phyloP scores from a whole-genome alignment of 768 basidiomycete genomes.

The Podaxis carcinomalis region DNA sequence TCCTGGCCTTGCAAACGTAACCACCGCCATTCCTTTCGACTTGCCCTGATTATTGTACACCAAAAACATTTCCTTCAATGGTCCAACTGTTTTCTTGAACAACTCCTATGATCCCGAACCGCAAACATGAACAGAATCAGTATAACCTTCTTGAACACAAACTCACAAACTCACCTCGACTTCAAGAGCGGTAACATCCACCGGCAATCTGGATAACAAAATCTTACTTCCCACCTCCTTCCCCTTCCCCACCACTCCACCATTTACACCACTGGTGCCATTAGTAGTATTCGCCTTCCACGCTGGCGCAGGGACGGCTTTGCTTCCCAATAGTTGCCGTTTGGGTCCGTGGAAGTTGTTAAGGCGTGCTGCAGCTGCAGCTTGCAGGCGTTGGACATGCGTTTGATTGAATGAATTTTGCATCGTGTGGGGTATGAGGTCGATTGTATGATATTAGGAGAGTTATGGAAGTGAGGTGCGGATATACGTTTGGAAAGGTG shows the following conservation, averaged over 20 bases:
- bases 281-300: constrained; percentile 41
- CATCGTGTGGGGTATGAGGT: neutral
- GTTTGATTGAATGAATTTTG: constrained; percentile 1
- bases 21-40: constrained; percentile 80
- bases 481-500: too few relatives aligned
- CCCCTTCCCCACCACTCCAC: constrained; percentile 24
- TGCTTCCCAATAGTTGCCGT: constrained; percentile 52
- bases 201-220: constrained; percentile 57
- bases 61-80: constrained; percentile 64
- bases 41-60: constrained; percentile 72
- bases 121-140: neutral
- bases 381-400: constrained; percentile 9
- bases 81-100: constrained; percentile 74
- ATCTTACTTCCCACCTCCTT: constrained; percentile 60
- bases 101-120: constrained; percentile 44
- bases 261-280: constrained; percentile 7
- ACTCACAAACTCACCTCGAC: constrained; percentile 47
- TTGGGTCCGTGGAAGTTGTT: constrained; percentile 52
- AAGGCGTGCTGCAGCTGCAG: constrained; percentile 25
- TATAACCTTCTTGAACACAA: neutral
- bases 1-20: constrained; percentile 56
- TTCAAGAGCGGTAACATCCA: constrained; percentile 66
- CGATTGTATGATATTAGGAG: too few relatives aligned
- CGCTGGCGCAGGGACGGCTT: constrained; percentile 54
- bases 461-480: too few relatives aligned